Evolutionary conservation across 2,329 filamentous ascomycete species (phyloP), one percentile per base, ranked within the genome.

Genomic region (Epichloe typhina): DNA sequence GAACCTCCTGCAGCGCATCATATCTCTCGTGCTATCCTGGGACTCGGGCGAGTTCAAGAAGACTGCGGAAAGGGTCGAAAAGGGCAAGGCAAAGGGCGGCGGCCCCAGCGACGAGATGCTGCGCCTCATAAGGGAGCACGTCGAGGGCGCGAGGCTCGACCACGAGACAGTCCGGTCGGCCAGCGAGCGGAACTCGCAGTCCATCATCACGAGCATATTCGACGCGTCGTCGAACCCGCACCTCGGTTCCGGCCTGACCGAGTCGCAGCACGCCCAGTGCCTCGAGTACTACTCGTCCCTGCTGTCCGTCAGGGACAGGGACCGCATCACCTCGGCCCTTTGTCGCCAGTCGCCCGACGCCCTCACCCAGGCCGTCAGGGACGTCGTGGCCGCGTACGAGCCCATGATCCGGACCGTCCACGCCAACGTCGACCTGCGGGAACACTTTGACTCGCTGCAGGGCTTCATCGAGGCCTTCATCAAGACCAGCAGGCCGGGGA

Each of bases 1-100:
- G 84, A 93, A 90, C 61, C 64, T 91, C 8, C 64, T 93, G 56
- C 86, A 91, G 64, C 69, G 83, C 42, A 89, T 93, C 55, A 81
- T 91, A 21, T 84, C 80, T 0, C 76, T 84, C 4, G 80, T 88
- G 0, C 66, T 90, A 11, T 75, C 77, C 5, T 89, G 84, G 82
- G 87, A 93, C 58, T 78, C 79, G 5, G 70, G 73, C 38, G 84
- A 88, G 55, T 83, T 89, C 54, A 79, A 79, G 53, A 84, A 82
- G 62, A 72, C 76, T 1, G 73, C 76, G 1, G 73, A 82, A 0
- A 81, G 77, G 55, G 76, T 88, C 43, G 83, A 86, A 56, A 82
- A 79, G 49, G 67, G 72, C 35, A 80, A 77, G 51, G 73, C 19
- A 19, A 19, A 19, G 19, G 19, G 19, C 19, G 19, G 78, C 13